Conservation (phyloP, 495 filamentous ascomycete species). For the Chaetomidium leptoderma region DNA sequence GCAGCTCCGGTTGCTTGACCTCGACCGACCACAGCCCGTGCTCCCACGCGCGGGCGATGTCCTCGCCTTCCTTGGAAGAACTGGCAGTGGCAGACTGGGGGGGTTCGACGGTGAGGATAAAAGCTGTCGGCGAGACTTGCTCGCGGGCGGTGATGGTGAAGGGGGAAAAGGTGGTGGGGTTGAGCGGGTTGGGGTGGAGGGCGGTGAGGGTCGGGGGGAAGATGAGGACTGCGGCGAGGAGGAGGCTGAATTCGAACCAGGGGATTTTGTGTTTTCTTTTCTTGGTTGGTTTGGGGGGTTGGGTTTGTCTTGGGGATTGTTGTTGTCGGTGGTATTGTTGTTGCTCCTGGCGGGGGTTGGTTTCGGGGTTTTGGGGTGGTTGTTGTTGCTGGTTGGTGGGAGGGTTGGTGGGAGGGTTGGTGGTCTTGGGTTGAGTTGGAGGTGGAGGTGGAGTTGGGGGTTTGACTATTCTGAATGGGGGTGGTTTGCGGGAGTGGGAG, state of each 20-base stretch:
- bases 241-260: neutral
- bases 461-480: neutral
- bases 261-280: neutral
- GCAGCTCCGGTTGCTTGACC: constrained; percentile 87
- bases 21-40: constrained; percentile 79
- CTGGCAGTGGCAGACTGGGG: neutral
- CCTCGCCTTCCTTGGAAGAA: neutral
- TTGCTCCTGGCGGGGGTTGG: neutral
- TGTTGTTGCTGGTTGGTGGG: neutral
- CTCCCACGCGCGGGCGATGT: constrained; percentile 25
- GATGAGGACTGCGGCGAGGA: neutral
- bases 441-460: neutral
- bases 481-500: neutral
- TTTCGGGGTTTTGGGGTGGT: neutral
- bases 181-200: constrained; percentile 31
- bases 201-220: neutral
- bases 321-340: neutral
- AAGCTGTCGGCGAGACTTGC: constrained; percentile 67
- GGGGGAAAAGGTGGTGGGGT: constrained; percentile 52
- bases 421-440: too few relatives aligned
- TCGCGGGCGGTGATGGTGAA: constrained; percentile 61
- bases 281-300: neutral
- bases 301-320: neutral
- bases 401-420: neutral
- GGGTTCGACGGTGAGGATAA: constrained; percentile 66